A percentile compares a stretch with the other conserved stretches of the same genome.
Evolutionary conservation across 2,329 filamentous ascomycete species (phyloP).

Genomic region (Sporothrix euskadiensis): DNA sequence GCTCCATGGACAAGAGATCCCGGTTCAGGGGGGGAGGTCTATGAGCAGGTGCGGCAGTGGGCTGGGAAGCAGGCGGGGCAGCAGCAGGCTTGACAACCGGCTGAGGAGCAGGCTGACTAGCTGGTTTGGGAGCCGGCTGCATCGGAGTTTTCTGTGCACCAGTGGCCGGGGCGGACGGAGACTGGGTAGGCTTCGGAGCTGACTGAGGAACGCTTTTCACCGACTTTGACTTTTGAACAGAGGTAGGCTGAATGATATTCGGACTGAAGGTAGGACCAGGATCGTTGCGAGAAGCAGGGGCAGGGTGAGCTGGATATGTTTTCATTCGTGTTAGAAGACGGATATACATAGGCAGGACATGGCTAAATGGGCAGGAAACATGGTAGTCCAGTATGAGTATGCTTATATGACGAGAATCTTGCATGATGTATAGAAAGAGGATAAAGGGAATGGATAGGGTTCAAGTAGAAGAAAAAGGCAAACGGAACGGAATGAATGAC

Average conservation of each 20-base stretch:
- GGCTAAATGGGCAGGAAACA: background rate
- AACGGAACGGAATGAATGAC: background rate
- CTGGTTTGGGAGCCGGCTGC: background rate
- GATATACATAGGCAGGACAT: background rate
- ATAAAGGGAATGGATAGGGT: background rate
- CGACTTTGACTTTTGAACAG: background rate
- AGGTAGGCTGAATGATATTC: background rate
- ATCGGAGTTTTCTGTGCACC: background rate
- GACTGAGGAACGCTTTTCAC: background rate
- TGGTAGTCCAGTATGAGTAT: no score
- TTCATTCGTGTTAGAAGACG: background rate
- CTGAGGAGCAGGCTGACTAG: background rate
- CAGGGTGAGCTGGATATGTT: background rate
- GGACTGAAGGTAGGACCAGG: background rate
- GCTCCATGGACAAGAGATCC: slow-evolving; percentile 9
- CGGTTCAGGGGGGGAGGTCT: background rate
- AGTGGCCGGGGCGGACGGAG: background rate
- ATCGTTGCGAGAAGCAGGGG: background rate
- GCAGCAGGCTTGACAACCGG: background rate
- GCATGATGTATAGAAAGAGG: background rate
- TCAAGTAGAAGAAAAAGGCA: background rate
- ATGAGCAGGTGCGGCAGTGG: background rate
- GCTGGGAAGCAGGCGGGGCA: background rate
- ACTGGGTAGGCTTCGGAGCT: background rate
- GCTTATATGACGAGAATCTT: background rate